Evolutionary conservation across 2,329 filamentous ascomycete species (phyloP).

Genomic region (Pestalotiopsis sp.): DNA sequence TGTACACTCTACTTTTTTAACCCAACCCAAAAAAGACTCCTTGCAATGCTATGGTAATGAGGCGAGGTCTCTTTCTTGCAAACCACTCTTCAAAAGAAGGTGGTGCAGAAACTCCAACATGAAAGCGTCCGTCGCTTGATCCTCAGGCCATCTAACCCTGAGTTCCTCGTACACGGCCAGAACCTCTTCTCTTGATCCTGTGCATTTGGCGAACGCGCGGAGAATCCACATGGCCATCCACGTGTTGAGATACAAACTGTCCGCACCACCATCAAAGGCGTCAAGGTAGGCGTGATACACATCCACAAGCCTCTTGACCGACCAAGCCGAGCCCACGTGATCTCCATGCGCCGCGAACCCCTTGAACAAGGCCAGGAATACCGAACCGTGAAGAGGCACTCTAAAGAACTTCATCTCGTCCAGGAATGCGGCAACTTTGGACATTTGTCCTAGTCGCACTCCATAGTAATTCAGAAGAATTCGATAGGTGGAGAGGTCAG

Average conservation of each 20-base stretch:
- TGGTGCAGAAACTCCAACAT: conserved; percentile 46
- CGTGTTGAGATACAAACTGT: conserved; percentile 52
- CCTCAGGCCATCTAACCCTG: conserved; percentile 46
- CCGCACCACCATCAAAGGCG: conserved; percentile 47
- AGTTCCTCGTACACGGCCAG: conserved; percentile 55
- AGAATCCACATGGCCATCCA: conserved; percentile 65
- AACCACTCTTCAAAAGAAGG: conserved; percentile 35
- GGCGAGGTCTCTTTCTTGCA: conserved; percentile 6
- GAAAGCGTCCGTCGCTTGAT: conserved; percentile 40
- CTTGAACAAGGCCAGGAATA: conserved; percentile 81
- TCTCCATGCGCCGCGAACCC: conserved; percentile 78
- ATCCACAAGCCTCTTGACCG: conserved; percentile 62
- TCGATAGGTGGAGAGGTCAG: conserved; percentile 77
- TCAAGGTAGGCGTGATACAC: conserved; percentile 67
- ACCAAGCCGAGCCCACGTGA: conserved; percentile 67
- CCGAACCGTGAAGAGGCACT: conserved; percentile 69
- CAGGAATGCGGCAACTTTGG: conserved; percentile 69
- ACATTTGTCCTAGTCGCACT: conserved; percentile 66
- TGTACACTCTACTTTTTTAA: conserved; percentile 10
- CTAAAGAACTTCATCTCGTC: conserved; percentile 75
- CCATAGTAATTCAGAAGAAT: conserved; percentile 78
- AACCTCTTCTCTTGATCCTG: conserved; percentile 46
- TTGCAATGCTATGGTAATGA: conserved; percentile 4
- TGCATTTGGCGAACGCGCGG: conserved; percentile 63
- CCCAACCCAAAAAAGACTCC: conserved; percentile 3